phyloP scores from a whole-genome alignment of 768 basidiomycete genomes.

The Phlebiopsis gigantea region DNA sequence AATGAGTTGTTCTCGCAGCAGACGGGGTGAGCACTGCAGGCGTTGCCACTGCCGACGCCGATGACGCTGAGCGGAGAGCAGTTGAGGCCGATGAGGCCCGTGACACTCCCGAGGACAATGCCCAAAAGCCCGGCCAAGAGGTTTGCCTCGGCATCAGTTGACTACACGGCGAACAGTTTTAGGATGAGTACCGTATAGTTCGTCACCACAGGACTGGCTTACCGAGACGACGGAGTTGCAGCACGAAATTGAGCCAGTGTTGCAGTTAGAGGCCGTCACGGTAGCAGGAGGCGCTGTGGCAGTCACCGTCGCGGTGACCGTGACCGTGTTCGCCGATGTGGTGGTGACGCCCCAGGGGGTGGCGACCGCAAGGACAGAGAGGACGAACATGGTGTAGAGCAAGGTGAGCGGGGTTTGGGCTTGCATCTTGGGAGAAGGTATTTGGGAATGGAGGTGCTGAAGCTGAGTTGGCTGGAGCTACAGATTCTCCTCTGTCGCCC shows the following conservation, averaged over 20 bases:
- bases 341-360: slow-evolving; percentile 8
- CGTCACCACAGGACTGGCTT: background rate
- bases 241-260: slow-evolving; percentile 19
- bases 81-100: slow-evolving; percentile 18
- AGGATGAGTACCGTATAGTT: background rate
- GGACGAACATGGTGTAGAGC: slow-evolving; percentile 10
- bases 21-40: slow-evolving; percentile 18
- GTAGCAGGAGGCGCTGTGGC: slow-evolving; percentile 8
- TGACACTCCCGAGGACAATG: slow-evolving; percentile 17
- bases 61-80: slow-evolving; percentile 23
- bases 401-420: slow-evolving; percentile 4
- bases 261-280: slow-evolving; percentile 12
- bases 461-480: slow-evolving; percentile 1
- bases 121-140: slow-evolving; percentile 19
- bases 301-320: slow-evolving; percentile 11
- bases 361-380: slow-evolving; percentile 20
- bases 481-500: background rate
- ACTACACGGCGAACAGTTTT: background rate
- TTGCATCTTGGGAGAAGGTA: slow-evolving; percentile 10
- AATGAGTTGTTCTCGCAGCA: slow-evolving; percentile 24
- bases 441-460: background rate
- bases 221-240: slow-evolving; percentile 18
- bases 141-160: slow-evolving; percentile 9
- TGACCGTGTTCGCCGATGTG: slow-evolving; percentile 2
- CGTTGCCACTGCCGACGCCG: slow-evolving; percentile 18